Evolutionary conservation across 208 protist species (phyloP).

Genomic region (Kentomonas sorsogonicus): DNA sequence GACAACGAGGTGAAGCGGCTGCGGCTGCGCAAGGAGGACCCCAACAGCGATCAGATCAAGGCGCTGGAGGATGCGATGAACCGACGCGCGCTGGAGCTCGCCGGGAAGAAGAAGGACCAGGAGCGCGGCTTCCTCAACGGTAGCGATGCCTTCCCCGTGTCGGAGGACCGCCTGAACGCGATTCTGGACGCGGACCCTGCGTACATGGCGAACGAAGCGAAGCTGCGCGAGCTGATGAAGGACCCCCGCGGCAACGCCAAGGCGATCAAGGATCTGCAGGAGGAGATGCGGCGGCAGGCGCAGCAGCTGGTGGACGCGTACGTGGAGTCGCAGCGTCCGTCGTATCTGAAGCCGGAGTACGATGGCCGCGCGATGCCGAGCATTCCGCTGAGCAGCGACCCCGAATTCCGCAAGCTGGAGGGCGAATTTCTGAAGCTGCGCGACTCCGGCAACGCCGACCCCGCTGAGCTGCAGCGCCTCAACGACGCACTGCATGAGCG

Average conservation of each 20-base stretch:
- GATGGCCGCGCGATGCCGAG: conserved; percentile 26
- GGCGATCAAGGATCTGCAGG: conserved; percentile 29
- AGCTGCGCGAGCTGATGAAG: conserved; percentile 35
- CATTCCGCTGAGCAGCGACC: conserved; percentile 39
- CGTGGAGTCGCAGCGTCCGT: conserved; percentile 13
- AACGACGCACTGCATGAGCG: conserved; percentile 25
- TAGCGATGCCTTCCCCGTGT: conserved; percentile 20
- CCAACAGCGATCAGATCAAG: conserved; percentile 13
- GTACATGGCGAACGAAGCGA: conserved; percentile 20
- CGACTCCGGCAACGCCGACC: conserved; percentile 16
- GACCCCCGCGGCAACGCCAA: conserved; percentile 26
- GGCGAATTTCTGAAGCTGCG: conserved; percentile 22
- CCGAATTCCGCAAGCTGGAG: conserved; percentile 34
- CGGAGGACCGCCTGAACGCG: conserved; percentile 8
- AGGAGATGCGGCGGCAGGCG: conserved; percentile 27
- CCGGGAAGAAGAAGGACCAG: conserved; percentile 39
- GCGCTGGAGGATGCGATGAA: conserved; percentile 53
- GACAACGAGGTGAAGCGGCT: conserved; percentile 59
- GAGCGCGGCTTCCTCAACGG: conserved; percentile 37
- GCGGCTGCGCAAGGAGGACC: conserved; percentile 32
- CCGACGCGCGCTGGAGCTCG: conserved; percentile 54
- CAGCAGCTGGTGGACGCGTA: conserved; percentile 10
- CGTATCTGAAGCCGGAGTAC: conserved; percentile 30
- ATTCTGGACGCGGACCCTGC: conserved; percentile 28
- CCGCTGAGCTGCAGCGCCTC: conserved; percentile 21